phyloP scores from a whole-genome alignment of 2,329 filamentous ascomycete genomes.

The Salinomyces thailandicus region DNA sequence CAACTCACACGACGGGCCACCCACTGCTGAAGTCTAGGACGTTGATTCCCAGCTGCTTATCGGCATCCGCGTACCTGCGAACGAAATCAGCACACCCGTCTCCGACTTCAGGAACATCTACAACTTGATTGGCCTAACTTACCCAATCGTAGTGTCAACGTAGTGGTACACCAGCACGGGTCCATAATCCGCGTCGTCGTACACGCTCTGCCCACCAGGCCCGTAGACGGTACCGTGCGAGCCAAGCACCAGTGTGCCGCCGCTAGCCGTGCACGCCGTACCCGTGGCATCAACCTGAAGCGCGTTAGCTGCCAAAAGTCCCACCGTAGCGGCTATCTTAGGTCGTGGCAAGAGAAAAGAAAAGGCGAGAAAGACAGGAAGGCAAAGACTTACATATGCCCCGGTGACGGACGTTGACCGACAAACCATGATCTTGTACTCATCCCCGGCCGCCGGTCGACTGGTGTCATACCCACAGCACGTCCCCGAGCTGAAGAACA shows the following conservation, averaged over 20 bases:
- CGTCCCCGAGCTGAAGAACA: slow-evolving; percentile 51
- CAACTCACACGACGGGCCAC: slow-evolving; percentile 38
- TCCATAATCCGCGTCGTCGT: slow-evolving; percentile 40
- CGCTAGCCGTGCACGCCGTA: slow-evolving; percentile 42
- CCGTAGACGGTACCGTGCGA: slow-evolving; percentile 53
- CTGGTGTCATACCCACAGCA: slow-evolving; percentile 51
- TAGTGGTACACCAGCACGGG: slow-evolving; percentile 55
- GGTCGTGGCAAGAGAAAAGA: neutral
- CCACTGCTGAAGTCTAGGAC: slow-evolving; percentile 39
- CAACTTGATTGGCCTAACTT: too few species aligned
- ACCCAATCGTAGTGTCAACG: slow-evolving; percentile 41
- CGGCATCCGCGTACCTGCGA: slow-evolving; percentile 15
- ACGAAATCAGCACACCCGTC: too few species aligned
- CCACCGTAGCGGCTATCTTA: too few species aligned
- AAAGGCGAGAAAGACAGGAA: neutral
- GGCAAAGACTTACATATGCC: slow-evolving; percentile 36
- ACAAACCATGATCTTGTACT: slow-evolving; percentile 58
- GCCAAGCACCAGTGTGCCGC: slow-evolving; percentile 51
- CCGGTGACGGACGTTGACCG: slow-evolving; percentile 43
- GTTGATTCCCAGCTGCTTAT: slow-evolving; percentile 45
- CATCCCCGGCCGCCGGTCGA: slow-evolving; percentile 45
- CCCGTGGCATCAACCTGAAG: slow-evolving; percentile 42
- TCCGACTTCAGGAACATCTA: too few species aligned
- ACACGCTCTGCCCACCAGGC: slow-evolving; percentile 54
- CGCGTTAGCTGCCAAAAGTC: neutral